Percentiles rank a stretch among this genome's conserved stretches.
phyloP scores from a whole-genome alignment of 805 yeast species.

The Sugiyamaella smithiae region DNA sequence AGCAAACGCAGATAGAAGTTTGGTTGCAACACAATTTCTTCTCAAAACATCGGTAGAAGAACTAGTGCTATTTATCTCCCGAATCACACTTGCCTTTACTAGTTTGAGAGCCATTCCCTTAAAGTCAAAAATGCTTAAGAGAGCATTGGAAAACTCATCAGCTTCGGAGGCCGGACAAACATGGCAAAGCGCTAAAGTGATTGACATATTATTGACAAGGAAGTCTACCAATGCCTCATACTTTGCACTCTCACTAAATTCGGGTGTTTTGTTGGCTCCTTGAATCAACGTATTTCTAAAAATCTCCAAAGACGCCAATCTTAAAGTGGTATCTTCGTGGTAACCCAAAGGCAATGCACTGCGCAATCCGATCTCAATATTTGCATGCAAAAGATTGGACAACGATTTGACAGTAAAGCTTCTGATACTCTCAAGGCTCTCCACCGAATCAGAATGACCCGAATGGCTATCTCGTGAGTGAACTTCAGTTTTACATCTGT shows the following conservation, averaged over 20 bases:
- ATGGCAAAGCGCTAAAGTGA: constrained; percentile 53
- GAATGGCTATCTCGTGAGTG: constrained; percentile 1
- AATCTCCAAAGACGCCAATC: constrained; percentile 73
- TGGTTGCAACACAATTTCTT: constrained; percentile 78
- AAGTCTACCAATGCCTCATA: constrained; percentile 27
- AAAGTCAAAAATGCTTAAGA: constrained; percentile 53
- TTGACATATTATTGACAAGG: constrained; percentile 27
- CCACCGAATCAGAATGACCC: constrained; percentile 8
- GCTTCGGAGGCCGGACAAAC: constrained; percentile 68
- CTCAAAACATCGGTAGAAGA: constrained; percentile 72
- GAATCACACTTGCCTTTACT: constrained; percentile 52
- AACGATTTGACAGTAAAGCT: constrained; percentile 64
- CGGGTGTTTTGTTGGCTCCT: constrained; percentile 32
- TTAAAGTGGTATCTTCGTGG: constrained; percentile 60
- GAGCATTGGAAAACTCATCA: constrained; percentile 64
- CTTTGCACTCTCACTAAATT: constrained; percentile 19
- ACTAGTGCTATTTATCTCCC: constrained; percentile 59
- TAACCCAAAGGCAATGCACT: constrained; percentile 77
- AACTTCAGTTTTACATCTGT: constrained; percentile 34
- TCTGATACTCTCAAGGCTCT: constrained; percentile 35
- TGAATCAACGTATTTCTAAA: constrained; percentile 59
- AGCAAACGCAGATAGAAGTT: constrained; percentile 69
- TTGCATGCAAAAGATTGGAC: constrained; percentile 66
- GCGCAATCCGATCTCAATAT: constrained; percentile 72
- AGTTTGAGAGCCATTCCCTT: constrained; percentile 36